A percentile compares a stretch with the other conserved stretches of the same genome.
These are phyloP conservation scores for Paramecium bursaria DNA, from an alignment of 73 alveolate species.

Conservation along the genomic window DNA sequence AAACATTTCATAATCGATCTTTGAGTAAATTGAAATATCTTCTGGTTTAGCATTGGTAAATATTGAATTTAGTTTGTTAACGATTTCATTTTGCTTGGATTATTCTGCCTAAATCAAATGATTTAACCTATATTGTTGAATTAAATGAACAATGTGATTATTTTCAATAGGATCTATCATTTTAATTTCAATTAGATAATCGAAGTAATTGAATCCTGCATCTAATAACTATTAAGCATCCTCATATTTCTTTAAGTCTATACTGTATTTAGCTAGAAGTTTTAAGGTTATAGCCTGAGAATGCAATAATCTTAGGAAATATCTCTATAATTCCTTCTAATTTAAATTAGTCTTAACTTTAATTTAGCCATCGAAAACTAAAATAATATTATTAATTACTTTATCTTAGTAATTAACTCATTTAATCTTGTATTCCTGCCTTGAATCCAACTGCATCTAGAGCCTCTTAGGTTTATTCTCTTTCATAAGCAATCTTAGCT, in stretches of 20 bases:
- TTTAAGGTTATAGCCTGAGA: constrained; percentile 34
- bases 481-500: constrained; percentile 5
- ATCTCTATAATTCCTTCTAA: constrained; percentile 13
- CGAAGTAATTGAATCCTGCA: constrained; percentile 23
- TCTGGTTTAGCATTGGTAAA: neutral
- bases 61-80: too few species aligned
- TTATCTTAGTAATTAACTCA: constrained; percentile 15
- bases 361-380: constrained; percentile 26
- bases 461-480: constrained; percentile 8
- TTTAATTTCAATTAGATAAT: neutral
- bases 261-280: constrained; percentile 8
- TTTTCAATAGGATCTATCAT: neutral
- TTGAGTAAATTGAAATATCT: neutral
- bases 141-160: neutral
- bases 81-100: too few species aligned
- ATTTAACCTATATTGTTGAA: too few species aligned
- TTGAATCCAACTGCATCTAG: neutral
- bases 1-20: neutral
- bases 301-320: neutral
- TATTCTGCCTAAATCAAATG: neutral
- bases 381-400: neutral
- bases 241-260: neutral
- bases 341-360: neutral
- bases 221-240: constrained; percentile 30
- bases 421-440: constrained; percentile 4